Percentiles rank a stretch among this genome's conserved stretches.
phyloP scores from a whole-genome alignment of 2,329 filamentous ascomycete genomes.

The Ceratocystiopsis brevicomis region DNA sequence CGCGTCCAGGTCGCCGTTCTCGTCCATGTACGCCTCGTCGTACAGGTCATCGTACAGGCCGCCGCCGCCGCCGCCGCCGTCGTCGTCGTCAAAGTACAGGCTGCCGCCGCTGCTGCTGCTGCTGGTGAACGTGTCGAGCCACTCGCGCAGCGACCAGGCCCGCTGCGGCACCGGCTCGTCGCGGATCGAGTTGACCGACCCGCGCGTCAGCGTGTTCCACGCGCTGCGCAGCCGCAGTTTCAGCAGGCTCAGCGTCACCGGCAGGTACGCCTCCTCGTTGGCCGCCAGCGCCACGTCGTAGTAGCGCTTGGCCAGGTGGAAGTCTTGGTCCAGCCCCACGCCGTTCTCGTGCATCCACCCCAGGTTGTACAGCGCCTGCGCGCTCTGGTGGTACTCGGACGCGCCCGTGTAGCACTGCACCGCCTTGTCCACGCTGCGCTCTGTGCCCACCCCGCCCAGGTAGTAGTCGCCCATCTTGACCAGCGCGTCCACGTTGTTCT shows the following conservation, averaged over 20 bases:
- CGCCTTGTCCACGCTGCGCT: slow-evolving; percentile 61
- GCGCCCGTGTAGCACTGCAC: slow-evolving; percentile 84
- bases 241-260: slow-evolving; percentile 71
- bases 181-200: slow-evolving; percentile 79
- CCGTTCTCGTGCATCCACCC: slow-evolving; percentile 99
- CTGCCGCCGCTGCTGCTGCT: slow-evolving; percentile 37
- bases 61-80: slow-evolving; percentile 14
- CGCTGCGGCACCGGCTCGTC: slow-evolving; percentile 49
- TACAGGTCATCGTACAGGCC: neutral
- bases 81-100: slow-evolving; percentile 29
- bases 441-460: slow-evolving; percentile 58
- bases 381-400: slow-evolving; percentile 77
- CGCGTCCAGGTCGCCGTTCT: slow-evolving; percentile 41
- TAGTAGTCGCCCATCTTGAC: slow-evolving; percentile 99
- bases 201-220: slow-evolving; percentile 85
- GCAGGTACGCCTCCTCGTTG: slow-evolving; percentile 83
- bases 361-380: slow-evolving; percentile 89
- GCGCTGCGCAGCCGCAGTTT: slow-evolving; percentile 73
- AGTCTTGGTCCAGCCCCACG: slow-evolving; percentile 80
- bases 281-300: slow-evolving; percentile 86
- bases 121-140: slow-evolving; percentile 68
- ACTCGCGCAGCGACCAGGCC: slow-evolving; percentile 64
- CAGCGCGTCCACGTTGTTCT: slow-evolving; percentile 80
- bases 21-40: neutral
- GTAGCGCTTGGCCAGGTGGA: slow-evolving; percentile 88